These are phyloP conservation scores for Oxytropis ochrocephala DNA, from an alignment of 306 rosid genomes.

Conservation along the genomic window DNA sequence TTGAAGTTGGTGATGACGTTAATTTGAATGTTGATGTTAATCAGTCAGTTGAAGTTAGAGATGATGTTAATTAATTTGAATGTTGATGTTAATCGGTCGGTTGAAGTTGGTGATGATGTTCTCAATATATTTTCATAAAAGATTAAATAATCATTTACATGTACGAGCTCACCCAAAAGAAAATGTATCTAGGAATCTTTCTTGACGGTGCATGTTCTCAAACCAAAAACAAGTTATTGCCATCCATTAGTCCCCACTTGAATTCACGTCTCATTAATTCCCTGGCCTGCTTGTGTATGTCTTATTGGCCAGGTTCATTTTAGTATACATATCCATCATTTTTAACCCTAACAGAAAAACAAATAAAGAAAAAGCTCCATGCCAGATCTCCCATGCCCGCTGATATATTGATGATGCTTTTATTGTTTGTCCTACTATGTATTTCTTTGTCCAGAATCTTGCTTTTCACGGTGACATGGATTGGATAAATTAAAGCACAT, in stretches of 20 bases:
- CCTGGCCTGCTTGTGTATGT: conserved; percentile 32
- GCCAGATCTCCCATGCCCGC: conserved; percentile 12
- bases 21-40: no score
- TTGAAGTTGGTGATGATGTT: no score
- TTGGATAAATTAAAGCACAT: background rate
- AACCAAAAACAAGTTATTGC: conserved; percentile 39
- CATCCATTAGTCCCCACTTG: conserved; percentile 29
- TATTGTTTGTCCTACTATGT: conserved; percentile 10
- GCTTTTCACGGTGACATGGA: background rate
- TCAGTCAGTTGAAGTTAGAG: no score
- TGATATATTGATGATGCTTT: conserved; percentile 34
- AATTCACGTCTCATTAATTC: conserved; percentile 29
- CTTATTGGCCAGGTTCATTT: conserved; percentile 61
- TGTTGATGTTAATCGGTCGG: no score
- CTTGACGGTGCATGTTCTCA: conserved; percentile 45
- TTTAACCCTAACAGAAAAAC: background rate
- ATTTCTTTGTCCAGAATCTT: background rate
- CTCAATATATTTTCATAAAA: no score
- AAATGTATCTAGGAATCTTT: background rate
- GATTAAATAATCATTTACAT: no score
- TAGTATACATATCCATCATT: conserved; percentile 1
- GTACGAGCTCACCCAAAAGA: background rate
- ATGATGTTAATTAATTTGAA: no score
- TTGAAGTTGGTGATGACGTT: no score
- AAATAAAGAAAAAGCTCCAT: background rate